Evolutionary conservation across 306 rosid genomes (phyloP), one percentile per base, ranked within the genome.

Genomic region (Albizia julibrissin): DNA sequence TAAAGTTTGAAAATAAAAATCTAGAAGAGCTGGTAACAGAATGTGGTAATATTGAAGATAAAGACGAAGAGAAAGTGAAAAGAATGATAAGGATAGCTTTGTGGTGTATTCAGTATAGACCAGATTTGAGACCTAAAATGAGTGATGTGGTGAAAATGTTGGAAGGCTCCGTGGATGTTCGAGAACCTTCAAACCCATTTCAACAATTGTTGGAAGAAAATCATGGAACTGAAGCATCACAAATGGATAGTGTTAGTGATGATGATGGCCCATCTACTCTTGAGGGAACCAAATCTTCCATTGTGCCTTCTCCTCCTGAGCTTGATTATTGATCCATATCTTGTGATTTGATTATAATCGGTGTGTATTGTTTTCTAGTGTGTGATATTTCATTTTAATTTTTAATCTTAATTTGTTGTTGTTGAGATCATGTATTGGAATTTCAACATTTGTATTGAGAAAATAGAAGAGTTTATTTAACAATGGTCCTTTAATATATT

Each of bases 121-220:
- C 89, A 0, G 61, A 81, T 19, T 73, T 8, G 3, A 84, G 89
- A 44, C 89, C 89, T 2, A 6, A 29, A 26, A 86, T 86, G 85
- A 74, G 85, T 49, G 47, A 11, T n/a, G 85, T 80, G 65, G 89
- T 80, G 76, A 84, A 84, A 64, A 84, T 87, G 87, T 68, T 87
- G 69, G 91, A 88, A 69, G 88, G 88, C 33, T 69, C 34, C 29
- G 21, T 67, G 15, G 88, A 82, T 27, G 39, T 86, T 54, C 82
- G 79, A 37, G 19, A 70, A 22, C 89, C 85, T 10, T 58, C 79
- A 33, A 59, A 84, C 37, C 88, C 86, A 11, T 88, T 79, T 44
- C 56, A 47, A 75, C 50, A 88, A 62, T 5, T 65, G 79, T 66
- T 83, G 74, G 21, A 46, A 10, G 54, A 37, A 10, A 67, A 3